Conservation (phyloP, 2,329 filamentous ascomycete species). For the Periconia macrospinosa region DNA sequence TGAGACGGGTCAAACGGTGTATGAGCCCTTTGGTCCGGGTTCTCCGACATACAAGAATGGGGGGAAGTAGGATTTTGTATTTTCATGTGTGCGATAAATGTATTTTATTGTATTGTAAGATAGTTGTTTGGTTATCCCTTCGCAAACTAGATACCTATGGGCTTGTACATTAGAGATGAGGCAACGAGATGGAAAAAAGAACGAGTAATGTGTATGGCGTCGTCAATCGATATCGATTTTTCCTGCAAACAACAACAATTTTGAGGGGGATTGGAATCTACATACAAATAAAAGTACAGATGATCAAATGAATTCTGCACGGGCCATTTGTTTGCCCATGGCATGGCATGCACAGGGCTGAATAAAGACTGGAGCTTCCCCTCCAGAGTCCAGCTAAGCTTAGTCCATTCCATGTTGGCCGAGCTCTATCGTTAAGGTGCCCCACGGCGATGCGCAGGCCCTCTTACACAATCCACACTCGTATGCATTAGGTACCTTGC, state of each 20-base stretch:
- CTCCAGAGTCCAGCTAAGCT: conserved; percentile 1
- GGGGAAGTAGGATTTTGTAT: not conserved
- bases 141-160: not conserved
- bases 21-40: conserved; percentile 33
- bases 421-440: conserved; percentile 4
- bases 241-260: too few relatives aligned
- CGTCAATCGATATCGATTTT: too few relatives aligned
- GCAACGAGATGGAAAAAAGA: too few relatives aligned
- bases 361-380: not conserved
- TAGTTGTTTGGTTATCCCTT: not conserved
- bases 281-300: too few relatives aligned
- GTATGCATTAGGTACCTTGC: too few relatives aligned
- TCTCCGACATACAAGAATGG: conserved; percentile 10
- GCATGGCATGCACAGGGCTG: not conserved
- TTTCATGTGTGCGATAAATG: not conserved
- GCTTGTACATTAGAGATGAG: too few relatives aligned
- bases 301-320: too few relatives aligned
- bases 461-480: not conserved
- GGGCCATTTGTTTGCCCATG: not conserved
- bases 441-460: conserved; percentile 2
- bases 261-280: too few relatives aligned
- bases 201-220: too few relatives aligned
- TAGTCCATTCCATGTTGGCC: not conserved
- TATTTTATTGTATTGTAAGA: not conserved
- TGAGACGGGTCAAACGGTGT: conserved; percentile 43